These are phyloP conservation scores for Rhododendron griersonianum DNA, from an alignment of 148 eudicot species.

Conservation along the genomic window DNA sequence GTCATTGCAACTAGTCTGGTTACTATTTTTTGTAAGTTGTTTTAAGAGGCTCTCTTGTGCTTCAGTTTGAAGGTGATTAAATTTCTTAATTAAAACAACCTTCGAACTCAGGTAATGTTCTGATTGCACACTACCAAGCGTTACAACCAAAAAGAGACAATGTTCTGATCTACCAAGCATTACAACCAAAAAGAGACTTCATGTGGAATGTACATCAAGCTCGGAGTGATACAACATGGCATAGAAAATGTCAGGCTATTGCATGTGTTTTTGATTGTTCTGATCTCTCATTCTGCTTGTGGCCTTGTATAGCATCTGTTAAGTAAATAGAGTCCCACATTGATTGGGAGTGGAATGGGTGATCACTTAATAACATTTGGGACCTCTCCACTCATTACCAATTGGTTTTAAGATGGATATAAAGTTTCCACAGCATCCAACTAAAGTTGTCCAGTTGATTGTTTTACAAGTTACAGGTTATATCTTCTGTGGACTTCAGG, in stretches of 20 bases:
- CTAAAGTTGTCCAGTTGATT: not conserved
- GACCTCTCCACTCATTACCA: too few relatives aligned
- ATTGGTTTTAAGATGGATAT: too few relatives aligned
- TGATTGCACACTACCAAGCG: not conserved
- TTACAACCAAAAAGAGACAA: not conserved
- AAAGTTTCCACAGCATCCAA: too few relatives aligned
- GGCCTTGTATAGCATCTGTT: not conserved
- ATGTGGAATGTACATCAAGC: not conserved
- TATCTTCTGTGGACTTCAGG: not conserved
- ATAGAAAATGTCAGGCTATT: not conserved
- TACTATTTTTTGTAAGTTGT: too few relatives aligned
- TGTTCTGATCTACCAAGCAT: not conserved
- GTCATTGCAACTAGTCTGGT: too few relatives aligned
- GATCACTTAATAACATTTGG: too few relatives aligned
- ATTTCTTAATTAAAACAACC: too few relatives aligned
- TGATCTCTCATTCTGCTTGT: not conserved
- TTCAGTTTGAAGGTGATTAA: too few relatives aligned
- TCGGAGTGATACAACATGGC: not conserved
- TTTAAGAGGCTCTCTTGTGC: too few relatives aligned
- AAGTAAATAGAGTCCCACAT: too few relatives aligned
- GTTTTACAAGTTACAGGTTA: not conserved
- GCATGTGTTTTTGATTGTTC: not conserved
- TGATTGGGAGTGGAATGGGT: too few relatives aligned
- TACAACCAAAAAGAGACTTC: not conserved
- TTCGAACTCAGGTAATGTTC: not conserved